Percentiles rank a stretch among this genome's conserved stretches.
Evolutionary conservation across 352 stramenopile genomes (phyloP).

Genomic region (Phytophthora pluvialis): DNA sequence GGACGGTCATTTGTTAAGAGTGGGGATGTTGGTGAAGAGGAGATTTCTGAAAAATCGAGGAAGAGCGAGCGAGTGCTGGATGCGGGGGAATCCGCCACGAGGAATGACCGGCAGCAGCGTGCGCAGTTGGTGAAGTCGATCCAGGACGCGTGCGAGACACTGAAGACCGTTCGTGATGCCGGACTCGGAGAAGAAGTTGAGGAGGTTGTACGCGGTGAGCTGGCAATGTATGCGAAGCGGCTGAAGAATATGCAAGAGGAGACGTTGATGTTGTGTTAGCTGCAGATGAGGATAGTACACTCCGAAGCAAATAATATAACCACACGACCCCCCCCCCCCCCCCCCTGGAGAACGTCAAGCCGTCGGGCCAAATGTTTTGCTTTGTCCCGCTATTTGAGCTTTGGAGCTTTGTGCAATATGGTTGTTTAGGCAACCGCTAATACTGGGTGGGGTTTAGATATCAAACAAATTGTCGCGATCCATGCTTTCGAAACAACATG

Average conservation of each 20-base stretch:
- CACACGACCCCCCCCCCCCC: too few relatives aligned
- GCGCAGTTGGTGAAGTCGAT: conserved; percentile 1
- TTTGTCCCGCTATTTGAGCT: too few relatives aligned
- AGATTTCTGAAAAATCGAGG: not conserved
- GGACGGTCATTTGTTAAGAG: not conserved
- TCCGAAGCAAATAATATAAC: too few relatives aligned
- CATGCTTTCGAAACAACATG: too few relatives aligned
- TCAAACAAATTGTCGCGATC: too few relatives aligned
- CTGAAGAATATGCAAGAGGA: not conserved
- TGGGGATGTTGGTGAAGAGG: not conserved
- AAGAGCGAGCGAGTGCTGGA: not conserved
- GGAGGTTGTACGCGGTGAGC: not conserved
- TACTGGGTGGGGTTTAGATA: too few relatives aligned
- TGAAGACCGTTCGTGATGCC: not conserved
- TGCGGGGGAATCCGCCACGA: not conserved
- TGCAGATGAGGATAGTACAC: too few relatives aligned
- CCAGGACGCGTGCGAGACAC: not conserved
- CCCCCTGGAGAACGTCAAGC: too few relatives aligned
- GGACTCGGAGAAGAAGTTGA: not conserved
- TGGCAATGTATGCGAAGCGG: not conserved
- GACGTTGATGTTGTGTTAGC: too few relatives aligned
- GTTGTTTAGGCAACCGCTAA: too few relatives aligned
- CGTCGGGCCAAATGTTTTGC: too few relatives aligned
- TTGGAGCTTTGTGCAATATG: too few relatives aligned
- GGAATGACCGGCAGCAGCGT: not conserved